Evolutionary conservation across 345 rosid genomes (phyloP), one percentile per base, ranked within the genome.

Genomic region (Linum trigynum): DNA sequence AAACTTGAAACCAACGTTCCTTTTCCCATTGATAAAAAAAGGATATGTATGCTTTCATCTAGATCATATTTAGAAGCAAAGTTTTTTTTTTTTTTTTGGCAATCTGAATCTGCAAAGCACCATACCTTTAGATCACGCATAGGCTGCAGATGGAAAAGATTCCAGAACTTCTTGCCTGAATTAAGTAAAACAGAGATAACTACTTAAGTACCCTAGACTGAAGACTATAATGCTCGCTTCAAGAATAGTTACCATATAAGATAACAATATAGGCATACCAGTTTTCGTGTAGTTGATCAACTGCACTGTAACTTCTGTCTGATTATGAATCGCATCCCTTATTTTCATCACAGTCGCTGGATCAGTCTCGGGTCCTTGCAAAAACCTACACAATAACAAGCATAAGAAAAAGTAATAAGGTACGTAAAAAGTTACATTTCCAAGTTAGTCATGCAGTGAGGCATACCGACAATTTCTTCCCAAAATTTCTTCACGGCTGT

Each of bases 71-170:
- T 23, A 23, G 32, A 23, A 23, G 36, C 35, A 35, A 56, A 56
- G 59, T 35, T 56, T 23, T 23, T 23, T 23, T 23, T 23, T 32
- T 7, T 23, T 4, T 7, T 3, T 59, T 5, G 8, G 39, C 6
- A 51, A 66, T 56, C 7, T 51, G 37, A n/a, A 58, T n/a, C 16
- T 16, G 65, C 23, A 38, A 38, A 61, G 57, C 14, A 58, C 42
- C 65, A 17, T 72, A 91, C 98, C 95, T 92, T 92, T 63, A 90
- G 98, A 77, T 92, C 98, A 79, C 98, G 98, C 98, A 92, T 92
- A 74, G 98, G 97, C 80, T 92, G 98, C 61, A 92, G 76, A 79
- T 92, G 98, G 81, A 92, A 92, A 71, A 92, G 76, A 78, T 90
- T 92, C 98, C 98, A 92, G 72, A 92, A 92, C 80, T 92, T 92